Evolutionary conservation across 2,329 filamentous ascomycete genomes (phyloP), one percentile per base, ranked within the genome.

Genomic region (Pyrenophora seminiperda): DNA sequence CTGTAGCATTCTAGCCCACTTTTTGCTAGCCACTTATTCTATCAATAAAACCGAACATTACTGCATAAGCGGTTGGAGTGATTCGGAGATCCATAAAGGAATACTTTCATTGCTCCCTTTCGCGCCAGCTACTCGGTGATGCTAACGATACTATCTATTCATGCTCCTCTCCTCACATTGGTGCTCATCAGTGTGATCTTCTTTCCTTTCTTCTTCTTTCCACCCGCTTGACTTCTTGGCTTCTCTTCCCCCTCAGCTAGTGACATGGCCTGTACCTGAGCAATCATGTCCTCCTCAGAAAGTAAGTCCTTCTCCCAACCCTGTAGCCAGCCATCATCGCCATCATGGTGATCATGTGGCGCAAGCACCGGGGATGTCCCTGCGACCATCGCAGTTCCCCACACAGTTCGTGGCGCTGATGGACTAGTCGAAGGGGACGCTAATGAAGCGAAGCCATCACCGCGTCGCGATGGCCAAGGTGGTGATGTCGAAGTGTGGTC

Each of bases 281-380:
- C 79, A 11, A 83, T 72, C 38, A 83, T 58, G 37, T 75, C 73
- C 37, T 76, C 73, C 41, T 83, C 77, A 42, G 91, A 87, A 47
- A 85, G 77, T 13, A 96, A 70, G 48, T 96, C 84, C 49, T 88
- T 86, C 64, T 96, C 90, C 87, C 87, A 90, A 1, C 87, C 90
- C 62, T 89, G 86, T 13, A 93, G 77, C 92, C 92, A 97, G 0
- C 92, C 93, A 68, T 97, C 92, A 54, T 91, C 84, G 2, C 73
- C 75, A 7, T 62, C 56, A 52, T 68, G 68, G 5, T 73, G 64
- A 46, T 73, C 63, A 31, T 75, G 73, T 3, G 74, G 73, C 20
- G 73, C 73, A 20, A 84, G 63, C 9, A 82, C 80, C 2, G 86
- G 84, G 3, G 84, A 86, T 1, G 75, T 76, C 0, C 84, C 54